Conservation (phyloP, 2,329 filamentous ascomycete genomes). For the Neopestalotiopsis sp. region DNA sequence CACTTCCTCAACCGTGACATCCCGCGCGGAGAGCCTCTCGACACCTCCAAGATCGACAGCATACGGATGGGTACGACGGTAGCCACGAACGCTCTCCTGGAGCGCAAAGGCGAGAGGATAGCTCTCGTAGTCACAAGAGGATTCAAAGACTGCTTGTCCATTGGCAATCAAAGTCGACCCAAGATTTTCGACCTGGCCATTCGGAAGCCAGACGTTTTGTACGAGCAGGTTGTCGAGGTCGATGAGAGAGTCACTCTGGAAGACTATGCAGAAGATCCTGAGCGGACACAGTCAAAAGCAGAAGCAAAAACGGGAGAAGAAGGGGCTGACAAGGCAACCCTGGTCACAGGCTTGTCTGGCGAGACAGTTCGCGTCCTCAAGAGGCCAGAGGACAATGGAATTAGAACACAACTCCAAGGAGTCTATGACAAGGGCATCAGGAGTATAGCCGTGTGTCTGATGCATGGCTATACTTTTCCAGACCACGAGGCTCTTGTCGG, state of each 20-base stretch:
- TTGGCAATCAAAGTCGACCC: slow-evolving; percentile 89
- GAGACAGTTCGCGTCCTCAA: slow-evolving; percentile 75
- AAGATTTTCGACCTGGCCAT: slow-evolving; percentile 93
- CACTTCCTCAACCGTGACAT: slow-evolving; percentile 78
- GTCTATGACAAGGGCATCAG: slow-evolving; percentile 74
- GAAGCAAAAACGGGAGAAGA: slow-evolving; percentile 55
- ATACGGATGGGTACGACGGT: slow-evolving; percentile 97
- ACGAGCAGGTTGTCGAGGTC: slow-evolving; percentile 84
- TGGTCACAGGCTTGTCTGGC: slow-evolving; percentile 75
- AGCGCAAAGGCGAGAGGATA: slow-evolving; percentile 88
- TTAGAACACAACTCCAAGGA: slow-evolving; percentile 65
- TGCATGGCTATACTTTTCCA: slow-evolving; percentile 92
- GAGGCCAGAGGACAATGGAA: slow-evolving; percentile 61
- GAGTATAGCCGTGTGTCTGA: slow-evolving; percentile 87
- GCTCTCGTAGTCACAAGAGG: slow-evolving; percentile 87
- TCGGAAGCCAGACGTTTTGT: slow-evolving; percentile 83
- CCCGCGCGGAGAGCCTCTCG: slow-evolving; percentile 77
- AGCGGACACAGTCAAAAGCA: slow-evolving; percentile 60
- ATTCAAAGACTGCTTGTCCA: slow-evolving; percentile 85
- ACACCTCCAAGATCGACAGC: slow-evolving; percentile 83
- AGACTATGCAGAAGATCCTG: slow-evolving; percentile 88
- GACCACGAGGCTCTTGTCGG: slow-evolving; percentile 83
- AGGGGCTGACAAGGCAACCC: slow-evolving; percentile 52
- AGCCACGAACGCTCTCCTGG: slow-evolving; percentile 88
- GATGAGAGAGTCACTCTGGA: slow-evolving; percentile 91